Conservation (phyloP, 768 basidiomycete genomes). For the Mycena indigotica region DNA sequence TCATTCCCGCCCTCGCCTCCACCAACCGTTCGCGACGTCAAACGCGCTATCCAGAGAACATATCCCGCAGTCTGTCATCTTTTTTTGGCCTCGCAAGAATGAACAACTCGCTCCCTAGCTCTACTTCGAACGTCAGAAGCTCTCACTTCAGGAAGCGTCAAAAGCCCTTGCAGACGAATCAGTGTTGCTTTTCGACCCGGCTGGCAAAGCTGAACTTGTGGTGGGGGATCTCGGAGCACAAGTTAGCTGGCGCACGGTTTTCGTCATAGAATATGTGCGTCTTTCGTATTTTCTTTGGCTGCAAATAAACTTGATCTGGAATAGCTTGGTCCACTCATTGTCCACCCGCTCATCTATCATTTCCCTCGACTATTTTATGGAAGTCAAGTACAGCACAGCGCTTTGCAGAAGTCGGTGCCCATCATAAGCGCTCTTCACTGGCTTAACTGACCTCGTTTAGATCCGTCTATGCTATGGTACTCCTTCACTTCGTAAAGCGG, state of each 20-base stretch:
- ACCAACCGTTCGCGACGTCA: constrained; percentile 22
- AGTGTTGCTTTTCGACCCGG: constrained; percentile 51
- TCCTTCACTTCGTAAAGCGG: constrained; percentile 89
- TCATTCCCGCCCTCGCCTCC: constrained; percentile 20
- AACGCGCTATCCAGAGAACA: constrained; percentile 17
- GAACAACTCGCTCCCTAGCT: constrained; percentile 50
- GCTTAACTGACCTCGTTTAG: constrained; percentile 38
- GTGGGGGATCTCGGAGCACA: constrained; percentile 94
- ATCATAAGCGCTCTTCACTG: background rate
- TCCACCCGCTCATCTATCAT: constrained; percentile 85
- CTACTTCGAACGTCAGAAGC: constrained; percentile 68
- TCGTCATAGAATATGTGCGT: constrained; percentile 92
- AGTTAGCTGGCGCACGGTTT: constrained; percentile 85
- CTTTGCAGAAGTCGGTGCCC: constrained; percentile 66
- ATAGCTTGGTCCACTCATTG: constrained; percentile 83
- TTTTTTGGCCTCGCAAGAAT: background rate
- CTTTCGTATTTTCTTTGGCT: no score
- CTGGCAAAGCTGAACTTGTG: constrained; percentile 62
- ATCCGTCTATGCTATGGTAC: constrained; percentile 71
- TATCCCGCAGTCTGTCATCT: constrained; percentile 10
- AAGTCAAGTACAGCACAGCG: constrained; percentile 66
- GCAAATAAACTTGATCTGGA: constrained; percentile 6
- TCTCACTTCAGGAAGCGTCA: constrained; percentile 64
- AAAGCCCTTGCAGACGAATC: constrained; percentile 70
- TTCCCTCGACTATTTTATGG: constrained; percentile 74